A percentile compares a stretch with the other conserved stretches of the same genome.
Conservation (phyloP, 148 eudicot genomes). For the Rhododendron simsii region DNA sequence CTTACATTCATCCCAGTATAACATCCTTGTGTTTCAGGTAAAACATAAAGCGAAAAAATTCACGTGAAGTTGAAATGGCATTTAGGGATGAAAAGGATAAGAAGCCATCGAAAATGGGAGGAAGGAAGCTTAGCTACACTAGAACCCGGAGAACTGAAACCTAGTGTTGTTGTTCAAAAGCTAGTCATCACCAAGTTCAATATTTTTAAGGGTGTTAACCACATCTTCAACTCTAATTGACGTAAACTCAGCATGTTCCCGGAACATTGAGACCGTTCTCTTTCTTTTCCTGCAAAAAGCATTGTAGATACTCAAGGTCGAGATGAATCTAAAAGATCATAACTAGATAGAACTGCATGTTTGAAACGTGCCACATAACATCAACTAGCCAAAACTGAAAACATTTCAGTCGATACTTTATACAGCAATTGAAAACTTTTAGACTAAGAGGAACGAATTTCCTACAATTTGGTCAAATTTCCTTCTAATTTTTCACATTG, state of each 20-base stretch:
- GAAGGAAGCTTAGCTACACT: not conserved
- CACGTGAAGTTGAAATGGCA: not conserved
- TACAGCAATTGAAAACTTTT: not conserved
- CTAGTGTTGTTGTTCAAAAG: not conserved
- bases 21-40: too few species aligned
- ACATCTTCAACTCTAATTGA: slow-evolving; percentile 11
- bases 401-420: not conserved
- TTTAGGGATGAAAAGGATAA: not conserved
- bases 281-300: slow-evolving; percentile 14
- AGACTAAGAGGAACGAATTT: not conserved
- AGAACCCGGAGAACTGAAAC: not conserved
- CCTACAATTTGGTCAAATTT: not conserved
- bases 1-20: too few species aligned
- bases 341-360: not conserved
- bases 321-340: not conserved
- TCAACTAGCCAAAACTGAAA: too few species aligned
- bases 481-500: not conserved
- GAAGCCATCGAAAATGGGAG: not conserved
- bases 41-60: too few species aligned
- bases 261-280: slow-evolving; percentile 11
- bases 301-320: not conserved
- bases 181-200: slow-evolving; percentile 1
- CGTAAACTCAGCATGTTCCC: slow-evolving; percentile 6
- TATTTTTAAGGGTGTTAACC: slow-evolving; percentile 4
- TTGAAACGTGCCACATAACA: too few species aligned